Evolutionary conservation across 1,284 basidiomycete species (phyloP).

Genomic region (Irpex sp.): DNA sequence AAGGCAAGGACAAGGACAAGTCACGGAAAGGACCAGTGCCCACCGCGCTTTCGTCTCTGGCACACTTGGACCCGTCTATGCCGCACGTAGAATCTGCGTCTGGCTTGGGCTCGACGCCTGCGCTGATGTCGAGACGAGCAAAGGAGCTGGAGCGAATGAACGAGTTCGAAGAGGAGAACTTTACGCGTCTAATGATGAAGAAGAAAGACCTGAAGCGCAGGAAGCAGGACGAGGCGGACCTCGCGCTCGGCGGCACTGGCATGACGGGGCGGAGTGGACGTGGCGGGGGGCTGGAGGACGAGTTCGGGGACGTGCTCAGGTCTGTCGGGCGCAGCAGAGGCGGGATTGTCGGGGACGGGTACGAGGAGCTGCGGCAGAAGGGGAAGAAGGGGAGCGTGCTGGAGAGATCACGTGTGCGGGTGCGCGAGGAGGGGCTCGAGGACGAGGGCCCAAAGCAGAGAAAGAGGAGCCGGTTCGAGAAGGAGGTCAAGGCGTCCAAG

Average conservation of each 20-base stretch:
- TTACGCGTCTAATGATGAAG: constrained; percentile 88
- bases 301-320: constrained; percentile 78
- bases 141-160: constrained; percentile 79
- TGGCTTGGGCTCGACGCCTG: constrained; percentile 68
- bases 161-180: constrained; percentile 96
- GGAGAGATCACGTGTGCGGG: constrained; percentile 43
- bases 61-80: constrained; percentile 60
- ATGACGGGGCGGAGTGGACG: constrained; percentile 50
- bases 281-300: constrained; percentile 79
- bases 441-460: constrained; percentile 41
- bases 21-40: constrained; percentile 51
- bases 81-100: constrained; percentile 74
- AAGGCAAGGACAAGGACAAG: constrained; percentile 37
- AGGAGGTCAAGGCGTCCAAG: constrained; percentile 58
- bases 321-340: constrained; percentile 43
- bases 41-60: constrained; percentile 67
- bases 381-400: constrained; percentile 66
- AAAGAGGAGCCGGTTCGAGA: constrained; percentile 78
- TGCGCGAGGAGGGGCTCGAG: constrained; percentile 37
- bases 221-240: constrained; percentile 84
- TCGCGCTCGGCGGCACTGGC: constrained; percentile 79
- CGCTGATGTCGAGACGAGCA: constrained; percentile 62
- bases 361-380: constrained; percentile 69
- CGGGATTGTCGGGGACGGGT: constrained; percentile 57
- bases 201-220: constrained; percentile 84